A percentile compares a stretch with the other conserved stretches of the same genome.
Evolutionary conservation across 1,284 basidiomycete species (phyloP).

Genomic region (Ustilago tritici): DNA sequence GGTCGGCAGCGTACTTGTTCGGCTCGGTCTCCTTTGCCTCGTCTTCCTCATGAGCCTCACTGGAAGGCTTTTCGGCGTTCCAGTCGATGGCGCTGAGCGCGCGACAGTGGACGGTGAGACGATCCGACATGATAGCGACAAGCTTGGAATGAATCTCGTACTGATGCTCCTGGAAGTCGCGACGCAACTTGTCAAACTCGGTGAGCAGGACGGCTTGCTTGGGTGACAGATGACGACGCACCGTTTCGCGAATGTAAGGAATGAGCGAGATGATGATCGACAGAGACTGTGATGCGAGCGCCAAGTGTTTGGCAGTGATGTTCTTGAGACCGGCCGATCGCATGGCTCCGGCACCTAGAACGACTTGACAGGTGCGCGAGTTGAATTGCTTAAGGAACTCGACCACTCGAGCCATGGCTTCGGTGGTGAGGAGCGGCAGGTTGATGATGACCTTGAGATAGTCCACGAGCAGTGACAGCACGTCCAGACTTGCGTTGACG

Average conservation of each 20-base stretch:
- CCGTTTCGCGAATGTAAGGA: constrained; percentile 92
- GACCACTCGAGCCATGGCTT: constrained; percentile 91
- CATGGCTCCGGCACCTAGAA: constrained; percentile 97
- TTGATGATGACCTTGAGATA: constrained; percentile 91
- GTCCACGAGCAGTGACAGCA: constrained; percentile 81
- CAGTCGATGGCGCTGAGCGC: constrained; percentile 74
- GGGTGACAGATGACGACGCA: constrained; percentile 87
- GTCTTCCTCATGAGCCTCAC: constrained; percentile 7
- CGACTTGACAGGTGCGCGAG: constrained; percentile 96
- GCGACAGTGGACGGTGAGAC: constrained; percentile 86
- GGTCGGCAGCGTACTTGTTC: constrained; percentile 87
- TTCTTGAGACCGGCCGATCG: constrained; percentile 95
- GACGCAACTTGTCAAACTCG: constrained; percentile 97
- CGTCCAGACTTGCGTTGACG: constrained; percentile 80
- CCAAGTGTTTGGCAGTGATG: constrained; percentile 95
- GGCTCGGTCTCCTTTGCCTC: constrained; percentile 48
- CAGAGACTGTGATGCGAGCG: constrained; percentile 92
- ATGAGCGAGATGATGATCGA: constrained; percentile 95
- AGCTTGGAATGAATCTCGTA: constrained; percentile 98
- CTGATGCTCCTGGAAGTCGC: constrained; percentile 99
- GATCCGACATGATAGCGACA: constrained; percentile 97
- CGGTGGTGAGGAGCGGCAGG: constrained; percentile 87
- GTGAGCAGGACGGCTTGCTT: constrained; percentile 96
- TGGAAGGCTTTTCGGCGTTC: constrained; percentile 39
- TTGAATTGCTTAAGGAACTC: constrained; percentile 94